Evolutionary conservation across 2,329 filamentous ascomycete species (phyloP).

Genomic region (Colletotrichum endophyticum): DNA sequence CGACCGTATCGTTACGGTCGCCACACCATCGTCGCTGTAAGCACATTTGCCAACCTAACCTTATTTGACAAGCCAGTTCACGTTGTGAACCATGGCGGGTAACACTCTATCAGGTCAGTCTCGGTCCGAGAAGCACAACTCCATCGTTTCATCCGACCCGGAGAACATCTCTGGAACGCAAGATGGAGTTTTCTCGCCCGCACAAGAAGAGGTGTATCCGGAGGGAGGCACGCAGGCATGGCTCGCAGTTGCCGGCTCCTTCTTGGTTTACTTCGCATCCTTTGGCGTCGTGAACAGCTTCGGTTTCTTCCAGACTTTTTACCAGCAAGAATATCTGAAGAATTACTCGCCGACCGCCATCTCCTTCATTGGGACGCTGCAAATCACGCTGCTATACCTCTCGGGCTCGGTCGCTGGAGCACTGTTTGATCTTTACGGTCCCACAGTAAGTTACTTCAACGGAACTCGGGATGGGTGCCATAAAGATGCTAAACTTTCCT

Average conservation of each 20-base stretch:
- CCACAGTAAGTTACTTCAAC: background rate
- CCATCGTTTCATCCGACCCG: background rate
- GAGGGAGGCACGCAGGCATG: background rate
- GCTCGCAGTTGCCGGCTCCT: slow-evolving; percentile 11
- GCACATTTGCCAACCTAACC: background rate
- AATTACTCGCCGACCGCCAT: slow-evolving; percentile 40
- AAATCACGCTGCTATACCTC: slow-evolving; percentile 43
- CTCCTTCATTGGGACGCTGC: slow-evolving; percentile 49
- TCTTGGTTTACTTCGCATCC: slow-evolving; percentile 17
- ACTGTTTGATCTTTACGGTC: slow-evolving; percentile 37
- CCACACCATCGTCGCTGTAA: background rate
- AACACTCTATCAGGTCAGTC: background rate
- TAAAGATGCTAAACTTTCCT: background rate
- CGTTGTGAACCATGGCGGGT: background rate
- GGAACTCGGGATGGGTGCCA: background rate
- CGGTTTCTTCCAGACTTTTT: slow-evolving; percentile 50
- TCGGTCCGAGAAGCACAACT: background rate
- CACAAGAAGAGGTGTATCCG: background rate
- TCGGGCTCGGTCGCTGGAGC: slow-evolving; percentile 44
- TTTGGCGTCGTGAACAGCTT: slow-evolving; percentile 44
- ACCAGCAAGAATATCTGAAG: slow-evolving; percentile 37
- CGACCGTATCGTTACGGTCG: background rate
- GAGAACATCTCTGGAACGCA: background rate
- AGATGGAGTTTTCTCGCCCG: background rate
- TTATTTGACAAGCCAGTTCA: background rate